These are phyloP conservation scores for Suillus cothurnatus DNA, from an alignment of 768 basidiomycete species.

Conservation along the genomic window DNA sequence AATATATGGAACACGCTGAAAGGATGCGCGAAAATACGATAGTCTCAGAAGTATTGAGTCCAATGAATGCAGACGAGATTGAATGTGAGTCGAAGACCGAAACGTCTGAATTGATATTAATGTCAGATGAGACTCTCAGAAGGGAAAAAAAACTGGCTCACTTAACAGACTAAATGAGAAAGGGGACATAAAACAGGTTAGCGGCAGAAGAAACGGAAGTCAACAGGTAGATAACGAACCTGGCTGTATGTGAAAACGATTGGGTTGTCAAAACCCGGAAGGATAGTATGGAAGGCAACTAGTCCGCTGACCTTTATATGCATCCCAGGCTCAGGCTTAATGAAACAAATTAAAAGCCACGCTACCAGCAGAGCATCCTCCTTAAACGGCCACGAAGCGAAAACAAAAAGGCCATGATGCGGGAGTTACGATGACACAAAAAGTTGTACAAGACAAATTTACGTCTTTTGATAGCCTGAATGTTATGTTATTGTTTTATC, in stretches of 20 bases:
- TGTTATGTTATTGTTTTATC: neutral
- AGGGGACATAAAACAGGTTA: slow-evolving; percentile 17
- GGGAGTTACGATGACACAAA: neutral
- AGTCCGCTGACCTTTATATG: neutral
- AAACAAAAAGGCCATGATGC: slow-evolving; percentile 31
- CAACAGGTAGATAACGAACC: slow-evolving; percentile 18
- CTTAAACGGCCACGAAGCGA: slow-evolving; percentile 28
- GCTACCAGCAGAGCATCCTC: slow-evolving; percentile 13
- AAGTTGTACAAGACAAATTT: neutral
- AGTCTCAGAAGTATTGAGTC: slow-evolving; percentile 6
- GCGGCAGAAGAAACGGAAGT: slow-evolving; percentile 7
- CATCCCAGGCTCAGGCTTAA: neutral
- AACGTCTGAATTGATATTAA: slow-evolving; percentile 10
- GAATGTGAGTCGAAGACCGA: slow-evolving; percentile 18
- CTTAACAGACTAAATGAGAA: slow-evolving; percentile 27
- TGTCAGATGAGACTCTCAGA: neutral
- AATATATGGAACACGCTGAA: slow-evolving; percentile 23
- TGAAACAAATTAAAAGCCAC: slow-evolving; percentile 12
- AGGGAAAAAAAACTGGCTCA: slow-evolving; percentile 8
- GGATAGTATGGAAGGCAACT: neutral
- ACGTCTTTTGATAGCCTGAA: neutral
- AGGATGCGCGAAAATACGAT: slow-evolving; percentile 27
- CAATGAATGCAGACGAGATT: too few species aligned
- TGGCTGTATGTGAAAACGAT: slow-evolving; percentile 28
- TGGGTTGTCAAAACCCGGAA: slow-evolving; percentile 41